Conservation (phyloP, 1,284 basidiomycete species). For the Puccinia sorghi region DNA sequence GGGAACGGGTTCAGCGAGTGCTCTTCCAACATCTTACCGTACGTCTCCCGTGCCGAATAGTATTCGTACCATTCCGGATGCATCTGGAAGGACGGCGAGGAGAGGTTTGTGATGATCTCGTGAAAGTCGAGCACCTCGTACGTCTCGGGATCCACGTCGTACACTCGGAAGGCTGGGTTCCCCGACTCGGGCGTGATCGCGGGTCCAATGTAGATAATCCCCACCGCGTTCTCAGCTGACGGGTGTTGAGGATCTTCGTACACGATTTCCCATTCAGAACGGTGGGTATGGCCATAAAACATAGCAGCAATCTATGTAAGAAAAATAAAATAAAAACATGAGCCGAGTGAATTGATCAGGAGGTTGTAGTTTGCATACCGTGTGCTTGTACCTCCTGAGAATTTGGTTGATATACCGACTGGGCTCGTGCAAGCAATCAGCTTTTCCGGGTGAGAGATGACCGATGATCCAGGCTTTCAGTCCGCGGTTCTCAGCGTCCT, state of each 20-base stretch:
- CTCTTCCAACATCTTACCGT: conserved; percentile 51
- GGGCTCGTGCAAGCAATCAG: conserved; percentile 60
- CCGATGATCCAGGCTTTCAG: conserved; percentile 56
- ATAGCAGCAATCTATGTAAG: conserved; percentile 61
- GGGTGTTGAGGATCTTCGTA: conserved; percentile 64
- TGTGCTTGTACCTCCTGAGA: conserved; percentile 65
- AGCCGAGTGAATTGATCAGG: neutral
- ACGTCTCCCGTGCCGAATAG: conserved; percentile 65
- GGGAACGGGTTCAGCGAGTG: conserved; percentile 36
- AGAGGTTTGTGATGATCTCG: conserved; percentile 59
- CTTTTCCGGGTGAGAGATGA: conserved; percentile 60
- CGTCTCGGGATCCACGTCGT: conserved; percentile 65
- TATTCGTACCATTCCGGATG: conserved; percentile 64
- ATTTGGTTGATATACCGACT: conserved; percentile 62
- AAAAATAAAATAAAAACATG: neutral
- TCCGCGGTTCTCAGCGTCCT: conserved; percentile 64
- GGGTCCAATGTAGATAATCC: conserved; percentile 63
- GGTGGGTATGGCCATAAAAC: conserved; percentile 63
- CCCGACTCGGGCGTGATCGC: conserved; percentile 65
- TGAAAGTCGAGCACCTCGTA: conserved; percentile 64
- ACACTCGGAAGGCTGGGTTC: conserved; percentile 64
- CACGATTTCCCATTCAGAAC: conserved; percentile 66
- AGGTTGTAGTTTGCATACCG: conserved; percentile 52
- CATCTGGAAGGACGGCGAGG: conserved; percentile 51
- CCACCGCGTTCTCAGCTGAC: conserved; percentile 63